Evolutionary conservation across 805 yeast genomes (phyloP).

Genomic region (Saccharomycopsis lassenensis): DNA sequence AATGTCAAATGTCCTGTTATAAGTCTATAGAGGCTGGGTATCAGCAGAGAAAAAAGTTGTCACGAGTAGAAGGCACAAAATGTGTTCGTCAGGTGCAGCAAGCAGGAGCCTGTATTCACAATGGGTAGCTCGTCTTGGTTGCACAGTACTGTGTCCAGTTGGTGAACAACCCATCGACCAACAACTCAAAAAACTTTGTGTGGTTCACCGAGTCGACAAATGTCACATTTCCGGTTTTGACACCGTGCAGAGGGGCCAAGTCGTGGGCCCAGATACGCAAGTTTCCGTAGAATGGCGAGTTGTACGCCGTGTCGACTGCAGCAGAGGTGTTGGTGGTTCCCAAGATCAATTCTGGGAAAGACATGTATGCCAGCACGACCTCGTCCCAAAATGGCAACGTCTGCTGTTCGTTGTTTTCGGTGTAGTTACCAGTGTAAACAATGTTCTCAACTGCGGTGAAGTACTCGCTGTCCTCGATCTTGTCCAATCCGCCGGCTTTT

Average conservation of each 20-base stretch:
- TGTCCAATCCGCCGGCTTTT: conserved; percentile 26
- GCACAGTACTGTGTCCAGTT: conserved; percentile 32
- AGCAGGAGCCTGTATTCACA: too few species aligned
- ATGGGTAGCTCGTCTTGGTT: too few species aligned
- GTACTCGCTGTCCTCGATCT: conserved; percentile 24
- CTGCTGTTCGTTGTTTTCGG: conserved; percentile 24
- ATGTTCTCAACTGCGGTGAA: conserved; percentile 23
- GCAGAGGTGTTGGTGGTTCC: conserved; percentile 25
- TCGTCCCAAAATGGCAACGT: conserved; percentile 36
- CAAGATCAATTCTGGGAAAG: conserved; percentile 27
- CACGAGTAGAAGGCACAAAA: too few species aligned
- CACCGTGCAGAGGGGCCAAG: conserved; percentile 27
- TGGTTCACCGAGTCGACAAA: conserved; percentile 26
- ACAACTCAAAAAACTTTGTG: conserved; percentile 23
- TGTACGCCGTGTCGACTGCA: conserved; percentile 31
- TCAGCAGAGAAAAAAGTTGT: too few species aligned
- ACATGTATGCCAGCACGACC: conserved; percentile 29
- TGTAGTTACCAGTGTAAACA: conserved; percentile 28
- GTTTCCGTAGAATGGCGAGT: conserved; percentile 33
- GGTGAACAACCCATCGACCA: conserved; percentile 26
- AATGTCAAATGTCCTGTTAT: too few species aligned
- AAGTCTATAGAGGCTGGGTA: too few species aligned
- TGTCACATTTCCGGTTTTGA: conserved; percentile 28
- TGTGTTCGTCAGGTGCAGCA: too few species aligned
- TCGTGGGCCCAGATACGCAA: conserved; percentile 30